Evolutionary conservation across 1,139 yeast species (phyloP).

Genomic region (Kodamaea suecica): DNA sequence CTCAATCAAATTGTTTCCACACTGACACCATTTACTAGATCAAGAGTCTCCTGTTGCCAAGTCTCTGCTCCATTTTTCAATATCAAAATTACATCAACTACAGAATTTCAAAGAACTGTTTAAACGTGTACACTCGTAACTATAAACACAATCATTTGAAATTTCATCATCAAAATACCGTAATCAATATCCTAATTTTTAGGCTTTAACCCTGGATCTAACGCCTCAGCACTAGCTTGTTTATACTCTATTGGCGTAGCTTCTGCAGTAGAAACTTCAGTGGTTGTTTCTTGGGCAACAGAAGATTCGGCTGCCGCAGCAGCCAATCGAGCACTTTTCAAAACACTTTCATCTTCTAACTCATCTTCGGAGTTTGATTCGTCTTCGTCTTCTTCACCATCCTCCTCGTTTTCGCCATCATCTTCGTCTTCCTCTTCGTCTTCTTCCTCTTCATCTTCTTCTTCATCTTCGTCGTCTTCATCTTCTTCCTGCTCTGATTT

Average conservation of each 20-base stretch:
- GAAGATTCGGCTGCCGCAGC: constrained; percentile 7
- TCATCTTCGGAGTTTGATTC: constrained; percentile 14
- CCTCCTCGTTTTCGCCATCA: constrained; percentile 7
- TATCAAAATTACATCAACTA: no score
- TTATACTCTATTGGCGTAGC: no score
- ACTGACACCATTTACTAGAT: no score
- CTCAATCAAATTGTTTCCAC: no score
- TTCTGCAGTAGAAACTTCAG: not conserved
- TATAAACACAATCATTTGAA: no score
- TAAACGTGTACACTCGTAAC: no score
- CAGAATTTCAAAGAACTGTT: no score
- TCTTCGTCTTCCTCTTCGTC: constrained; percentile 11
- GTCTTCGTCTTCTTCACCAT: constrained; percentile 13
- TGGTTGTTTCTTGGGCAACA: not conserved
- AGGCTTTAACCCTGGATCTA: constrained; percentile 26
- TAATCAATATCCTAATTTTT: constrained; percentile 4
- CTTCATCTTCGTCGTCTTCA: constrained; percentile 7
- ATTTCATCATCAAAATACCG: no score
- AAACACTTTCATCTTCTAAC: constrained; percentile 11
- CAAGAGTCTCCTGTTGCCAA: no score
- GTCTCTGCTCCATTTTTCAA: no score
- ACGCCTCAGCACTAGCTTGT: constrained; percentile 17
- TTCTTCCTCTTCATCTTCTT: constrained; percentile 15
- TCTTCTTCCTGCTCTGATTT: constrained; percentile 9
- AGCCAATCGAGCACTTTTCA: constrained; percentile 3